phyloP scores from a whole-genome alignment of 108 stramenopile genomes.

The Nannochloropsis oceanica region DNA sequence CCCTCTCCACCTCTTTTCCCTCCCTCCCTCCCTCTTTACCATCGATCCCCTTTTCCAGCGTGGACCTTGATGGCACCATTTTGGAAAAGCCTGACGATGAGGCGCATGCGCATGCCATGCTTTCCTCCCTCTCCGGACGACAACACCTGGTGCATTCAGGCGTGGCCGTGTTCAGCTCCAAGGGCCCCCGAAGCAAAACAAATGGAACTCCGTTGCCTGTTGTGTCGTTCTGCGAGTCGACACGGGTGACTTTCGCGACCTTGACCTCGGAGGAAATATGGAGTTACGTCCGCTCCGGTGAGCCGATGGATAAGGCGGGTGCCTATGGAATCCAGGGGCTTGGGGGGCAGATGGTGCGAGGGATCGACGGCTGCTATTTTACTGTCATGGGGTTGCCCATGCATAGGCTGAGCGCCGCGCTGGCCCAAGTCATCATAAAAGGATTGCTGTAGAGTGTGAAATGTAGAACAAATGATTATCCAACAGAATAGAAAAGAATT shows the following conservation, averaged over 20 bases:
- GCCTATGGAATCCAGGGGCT: conserved; percentile 86
- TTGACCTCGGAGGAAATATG: conserved; percentile 52
- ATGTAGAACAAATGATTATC: no score
- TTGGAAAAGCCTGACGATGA: conserved; percentile 69
- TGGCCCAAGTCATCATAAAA: neutral
- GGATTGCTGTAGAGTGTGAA: no score
- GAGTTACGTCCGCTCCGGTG: conserved; percentile 61
- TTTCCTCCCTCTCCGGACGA: conserved; percentile 51
- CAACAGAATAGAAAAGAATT: no score
- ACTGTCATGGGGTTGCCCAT: conserved; percentile 87
- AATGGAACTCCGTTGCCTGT: conserved; percentile 12
- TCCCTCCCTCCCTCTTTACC: neutral
- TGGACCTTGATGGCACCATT: conserved; percentile 27
- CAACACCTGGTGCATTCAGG: conserved; percentile 76
- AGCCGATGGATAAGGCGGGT: conserved; percentile 92
- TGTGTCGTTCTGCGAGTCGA: conserved; percentile 58
- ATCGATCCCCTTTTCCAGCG: neutral
- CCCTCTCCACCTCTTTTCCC: no score
- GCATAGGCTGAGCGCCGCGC: conserved; percentile 39
- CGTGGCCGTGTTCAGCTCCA: conserved; percentile 51
- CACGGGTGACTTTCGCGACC: conserved; percentile 55
- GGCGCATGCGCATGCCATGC: conserved; percentile 55
- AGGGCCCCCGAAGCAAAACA: neutral
- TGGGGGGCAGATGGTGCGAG: conserved; percentile 56
- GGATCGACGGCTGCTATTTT: conserved; percentile 65